Evolutionary conservation across 139 green algal species (phyloP).

Genomic region (Chlamydomonas incerta): DNA sequence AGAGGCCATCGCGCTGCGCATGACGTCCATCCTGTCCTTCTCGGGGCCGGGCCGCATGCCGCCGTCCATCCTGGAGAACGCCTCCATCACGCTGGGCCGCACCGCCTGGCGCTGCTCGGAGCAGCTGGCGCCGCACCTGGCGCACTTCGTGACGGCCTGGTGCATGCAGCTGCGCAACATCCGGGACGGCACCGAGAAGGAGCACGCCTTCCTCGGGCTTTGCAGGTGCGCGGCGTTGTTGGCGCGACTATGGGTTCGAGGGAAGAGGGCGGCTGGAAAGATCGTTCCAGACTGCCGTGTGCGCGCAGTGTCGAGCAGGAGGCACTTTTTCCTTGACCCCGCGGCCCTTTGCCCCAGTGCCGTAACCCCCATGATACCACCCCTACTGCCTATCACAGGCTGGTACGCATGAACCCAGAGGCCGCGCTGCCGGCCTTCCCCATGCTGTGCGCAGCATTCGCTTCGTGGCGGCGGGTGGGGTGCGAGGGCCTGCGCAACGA

Average conservation of each 20-base stretch:
- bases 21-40: constrained; percentile 74
- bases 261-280: too few relatives aligned
- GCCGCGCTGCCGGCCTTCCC: constrained; percentile 63
- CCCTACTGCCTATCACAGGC: too few relatives aligned
- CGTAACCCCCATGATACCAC: too few relatives aligned
- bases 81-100: constrained; percentile 91
- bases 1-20: constrained; percentile 66
- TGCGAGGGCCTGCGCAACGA: constrained; percentile 69
- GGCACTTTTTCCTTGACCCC: too few relatives aligned
- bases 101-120: constrained; percentile 78
- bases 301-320: too few relatives aligned
- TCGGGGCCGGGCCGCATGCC: constrained; percentile 66
- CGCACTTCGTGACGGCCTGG: constrained; percentile 84
- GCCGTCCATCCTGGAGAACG: constrained; percentile 89
- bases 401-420: constrained; percentile 81
- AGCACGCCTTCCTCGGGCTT: constrained; percentile 89
- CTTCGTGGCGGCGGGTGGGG: constrained; percentile 73
- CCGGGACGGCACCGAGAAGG: constrained; percentile 95
- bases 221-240: constrained; percentile 41
- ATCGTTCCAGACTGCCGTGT: too few relatives aligned
- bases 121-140: constrained; percentile 80
- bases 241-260: too few relatives aligned
- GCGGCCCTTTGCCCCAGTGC: too few relatives aligned
- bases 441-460: constrained; percentile 67
- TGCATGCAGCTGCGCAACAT: constrained; percentile 86